A percentile compares a stretch with the other conserved stretches of the same genome.
Evolutionary conservation across 805 yeast species (phyloP).

Genomic region (Saturnispora ahearnii): DNA sequence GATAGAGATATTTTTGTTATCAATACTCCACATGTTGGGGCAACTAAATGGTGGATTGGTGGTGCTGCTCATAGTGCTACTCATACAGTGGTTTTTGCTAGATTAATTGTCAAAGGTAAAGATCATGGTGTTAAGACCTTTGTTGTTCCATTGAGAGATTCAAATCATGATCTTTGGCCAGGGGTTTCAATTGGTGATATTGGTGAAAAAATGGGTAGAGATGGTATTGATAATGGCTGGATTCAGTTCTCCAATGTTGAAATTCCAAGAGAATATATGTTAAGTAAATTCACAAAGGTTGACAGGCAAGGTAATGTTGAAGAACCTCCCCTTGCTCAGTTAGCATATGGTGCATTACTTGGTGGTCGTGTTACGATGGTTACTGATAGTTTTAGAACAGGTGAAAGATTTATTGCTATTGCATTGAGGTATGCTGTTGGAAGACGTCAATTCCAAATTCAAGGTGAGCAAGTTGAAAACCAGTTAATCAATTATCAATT

Average conservation of each 20-base stretch:
- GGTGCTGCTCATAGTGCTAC: constrained; percentile 95
- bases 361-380: constrained; percentile 91
- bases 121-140: constrained; percentile 92
- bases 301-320: constrained; percentile 58
- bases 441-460: constrained; percentile 70
- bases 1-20: constrained; percentile 59
- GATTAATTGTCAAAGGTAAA: constrained; percentile 69
- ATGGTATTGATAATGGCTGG: constrained; percentile 96
- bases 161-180: constrained; percentile 60
- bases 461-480: constrained; percentile 41
- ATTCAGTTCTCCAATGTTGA: constrained; percentile 79
- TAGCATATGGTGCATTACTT: constrained; percentile 78
- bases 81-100: constrained; percentile 77
- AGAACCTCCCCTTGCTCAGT: constrained; percentile 78
- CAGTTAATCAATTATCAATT: constrained; percentile 79
- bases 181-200: constrained; percentile 86
- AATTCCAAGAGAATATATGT: constrained; percentile 77
- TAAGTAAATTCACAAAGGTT: constrained; percentile 70
- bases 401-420: constrained; percentile 72
- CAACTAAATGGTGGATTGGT: constrained; percentile 98
- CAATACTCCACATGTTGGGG: constrained; percentile 84
- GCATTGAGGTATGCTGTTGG: constrained; percentile 86
- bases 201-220: constrained; percentile 93
- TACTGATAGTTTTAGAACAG: constrained; percentile 69
- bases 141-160: constrained; percentile 81